Percentiles rank a stretch among this genome's conserved stretches.
Conservation (phyloP, 2,329 filamentous ascomycete genomes). For the Bertia moriformis region DNA sequence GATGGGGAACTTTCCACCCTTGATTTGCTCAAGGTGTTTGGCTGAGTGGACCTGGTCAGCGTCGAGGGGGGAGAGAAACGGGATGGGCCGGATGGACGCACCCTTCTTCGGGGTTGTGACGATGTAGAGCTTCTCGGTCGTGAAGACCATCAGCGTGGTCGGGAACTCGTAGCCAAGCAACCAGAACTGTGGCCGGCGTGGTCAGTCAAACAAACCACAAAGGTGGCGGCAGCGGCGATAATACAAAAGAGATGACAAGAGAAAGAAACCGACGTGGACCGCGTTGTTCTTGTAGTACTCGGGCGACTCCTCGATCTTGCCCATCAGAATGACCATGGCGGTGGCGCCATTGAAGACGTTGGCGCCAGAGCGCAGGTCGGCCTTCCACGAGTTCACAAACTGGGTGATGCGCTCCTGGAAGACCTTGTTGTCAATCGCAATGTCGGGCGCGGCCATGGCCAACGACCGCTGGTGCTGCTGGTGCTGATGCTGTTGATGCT, state of each 20-base stretch:
- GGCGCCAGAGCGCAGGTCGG: slow-evolving; percentile 78
- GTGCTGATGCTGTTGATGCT: background rate
- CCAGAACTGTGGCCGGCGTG: slow-evolving; percentile 60
- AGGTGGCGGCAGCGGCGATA: slow-evolving; percentile 1
- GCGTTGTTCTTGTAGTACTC: slow-evolving; percentile 93
- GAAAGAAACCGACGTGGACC: slow-evolving; percentile 58
- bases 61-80: too few species aligned
- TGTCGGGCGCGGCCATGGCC: slow-evolving; percentile 62
- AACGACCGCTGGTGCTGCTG: slow-evolving; percentile 15
- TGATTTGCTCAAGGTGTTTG: slow-evolving; percentile 81
- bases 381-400: slow-evolving; percentile 86
- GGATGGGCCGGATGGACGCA: too few species aligned
- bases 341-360: slow-evolving; percentile 78
- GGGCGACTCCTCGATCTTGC: slow-evolving; percentile 79
- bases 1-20: slow-evolving; percentile 80
- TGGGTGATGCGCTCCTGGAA: slow-evolving; percentile 88
- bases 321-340: slow-evolving; percentile 81
- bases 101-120: slow-evolving; percentile 97
- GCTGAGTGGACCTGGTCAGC: slow-evolving; percentile 42
- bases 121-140: slow-evolving; percentile 73
- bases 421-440: slow-evolving; percentile 83
- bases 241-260: background rate
- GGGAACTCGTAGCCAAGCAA: slow-evolving; percentile 96
- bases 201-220: slow-evolving; percentile 2
- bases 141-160: slow-evolving; percentile 86